Conservation (phyloP, 345 rosid species). For the Gossypium rotundifolium region DNA sequence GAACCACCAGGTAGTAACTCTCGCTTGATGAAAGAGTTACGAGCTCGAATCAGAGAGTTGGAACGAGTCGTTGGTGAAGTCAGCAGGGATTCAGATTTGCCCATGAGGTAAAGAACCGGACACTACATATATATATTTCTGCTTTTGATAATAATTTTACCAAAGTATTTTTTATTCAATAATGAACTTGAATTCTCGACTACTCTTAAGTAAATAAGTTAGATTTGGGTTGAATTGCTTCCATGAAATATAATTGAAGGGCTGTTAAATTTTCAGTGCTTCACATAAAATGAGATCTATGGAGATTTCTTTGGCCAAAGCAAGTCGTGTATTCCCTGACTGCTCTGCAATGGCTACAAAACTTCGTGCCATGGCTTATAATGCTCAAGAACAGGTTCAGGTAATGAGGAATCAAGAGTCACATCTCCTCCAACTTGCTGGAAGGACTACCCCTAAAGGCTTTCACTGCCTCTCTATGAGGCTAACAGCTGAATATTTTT, state of each 20-base stretch:
- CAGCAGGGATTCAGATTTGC: slow-evolving; percentile 60
- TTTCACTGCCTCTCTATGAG: slow-evolving; percentile 89
- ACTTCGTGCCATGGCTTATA: slow-evolving; percentile 73
- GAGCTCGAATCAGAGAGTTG: slow-evolving; percentile 55
- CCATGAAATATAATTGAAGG: slow-evolving; percentile 12
- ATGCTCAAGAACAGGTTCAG: slow-evolving; percentile 70
- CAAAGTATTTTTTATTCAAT: neutral
- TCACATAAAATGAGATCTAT: slow-evolving; percentile 57
- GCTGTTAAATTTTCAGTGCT: slow-evolving; percentile 44
- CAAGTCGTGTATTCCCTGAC: slow-evolving; percentile 52
- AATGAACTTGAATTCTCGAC: neutral
- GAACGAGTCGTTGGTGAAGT: slow-evolving; percentile 60
- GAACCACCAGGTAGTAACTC: slow-evolving; percentile 63
- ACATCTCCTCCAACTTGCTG: slow-evolving; percentile 78
- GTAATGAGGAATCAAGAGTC: slow-evolving; percentile 57
- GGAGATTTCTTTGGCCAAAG: slow-evolving; percentile 54
- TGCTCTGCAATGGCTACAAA: slow-evolving; percentile 64
- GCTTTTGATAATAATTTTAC: neutral
- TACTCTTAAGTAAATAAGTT: neutral
- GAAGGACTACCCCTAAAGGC: slow-evolving; percentile 88
- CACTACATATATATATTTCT: neutral
- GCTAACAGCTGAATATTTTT: slow-evolving; percentile 68
- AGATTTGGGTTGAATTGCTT: neutral
- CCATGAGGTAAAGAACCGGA: slow-evolving; percentile 51
- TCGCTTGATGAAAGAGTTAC: slow-evolving; percentile 69